phyloP scores from a whole-genome alignment of 352 stramenopile genomes.

The Proteromonas lacertae region DNA sequence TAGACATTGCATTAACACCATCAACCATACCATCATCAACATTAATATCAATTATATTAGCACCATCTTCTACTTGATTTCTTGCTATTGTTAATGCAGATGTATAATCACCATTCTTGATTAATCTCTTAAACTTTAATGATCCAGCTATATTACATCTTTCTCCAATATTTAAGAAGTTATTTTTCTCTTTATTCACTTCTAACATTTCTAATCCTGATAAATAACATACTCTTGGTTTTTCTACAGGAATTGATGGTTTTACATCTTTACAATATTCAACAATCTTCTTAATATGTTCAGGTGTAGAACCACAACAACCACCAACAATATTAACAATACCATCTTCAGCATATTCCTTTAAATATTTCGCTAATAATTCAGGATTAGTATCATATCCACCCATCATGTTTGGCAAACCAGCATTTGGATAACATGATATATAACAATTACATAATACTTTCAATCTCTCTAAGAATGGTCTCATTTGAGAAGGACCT shows the following conservation, averaged over 20 bases:
- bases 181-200: conserved; percentile 48
- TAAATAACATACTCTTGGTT: conserved; percentile 77
- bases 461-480: conserved; percentile 55
- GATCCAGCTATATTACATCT: conserved; percentile 75
- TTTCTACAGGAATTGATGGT: conserved; percentile 28
- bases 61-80: conserved; percentile 72
- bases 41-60: conserved; percentile 87
- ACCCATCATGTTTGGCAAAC: conserved; percentile 78
- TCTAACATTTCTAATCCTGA: conserved; percentile 65
- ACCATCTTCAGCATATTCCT: conserved; percentile 61
- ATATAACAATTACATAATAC: conserved; percentile 75
- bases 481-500: conserved; percentile 69
- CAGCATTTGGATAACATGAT: conserved; percentile 77
- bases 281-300: conserved; percentile 54
- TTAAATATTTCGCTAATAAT: conserved; percentile 61
- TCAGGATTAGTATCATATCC: conserved; percentile 67
- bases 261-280: conserved; percentile 7
- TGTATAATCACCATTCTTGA: conserved; percentile 64
- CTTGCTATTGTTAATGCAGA: conserved; percentile 77
- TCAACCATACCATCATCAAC: conserved; percentile 87
- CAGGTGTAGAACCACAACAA: conserved; percentile 70
- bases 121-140: conserved; percentile 71
- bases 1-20: conserved; percentile 66
- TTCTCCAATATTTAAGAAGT: conserved; percentile 79
- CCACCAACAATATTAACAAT: conserved; percentile 83